A percentile compares a stretch with the other conserved stretches of the same genome.
Evolutionary conservation across 73 alveolate species (phyloP).

Genomic region (Stentor roeselii): DNA sequence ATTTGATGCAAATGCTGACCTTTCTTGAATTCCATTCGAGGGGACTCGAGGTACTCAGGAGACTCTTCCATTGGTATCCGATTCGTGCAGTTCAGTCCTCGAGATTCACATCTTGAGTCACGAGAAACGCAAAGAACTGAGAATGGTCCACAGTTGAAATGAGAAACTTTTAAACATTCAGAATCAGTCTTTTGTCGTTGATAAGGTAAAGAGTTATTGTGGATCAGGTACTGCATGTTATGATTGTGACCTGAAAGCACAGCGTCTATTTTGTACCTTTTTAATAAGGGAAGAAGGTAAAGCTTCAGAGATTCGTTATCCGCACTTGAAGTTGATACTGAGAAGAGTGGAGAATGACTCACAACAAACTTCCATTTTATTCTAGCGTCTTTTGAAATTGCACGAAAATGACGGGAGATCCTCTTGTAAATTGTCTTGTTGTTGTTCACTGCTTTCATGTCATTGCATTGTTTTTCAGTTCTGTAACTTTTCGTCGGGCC

Average conservation of each 20-base stretch:
- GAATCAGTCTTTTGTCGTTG: background rate
- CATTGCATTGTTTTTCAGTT: background rate
- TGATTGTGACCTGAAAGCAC: constrained; percentile 3
- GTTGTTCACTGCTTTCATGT: background rate
- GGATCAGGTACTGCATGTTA: background rate
- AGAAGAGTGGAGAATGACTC: background rate
- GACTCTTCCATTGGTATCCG: background rate
- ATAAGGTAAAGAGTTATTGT: background rate
- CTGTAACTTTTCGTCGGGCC: background rate
- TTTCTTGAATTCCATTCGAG: background rate
- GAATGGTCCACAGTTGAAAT: background rate
- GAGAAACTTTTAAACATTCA: background rate
- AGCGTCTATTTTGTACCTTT: background rate
- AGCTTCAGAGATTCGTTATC: background rate
- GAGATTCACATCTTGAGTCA: background rate
- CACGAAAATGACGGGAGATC: background rate
- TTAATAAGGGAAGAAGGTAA: background rate
- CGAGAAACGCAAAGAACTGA: background rate
- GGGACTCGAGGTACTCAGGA: background rate
- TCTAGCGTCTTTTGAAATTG: background rate
- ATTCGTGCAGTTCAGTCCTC: background rate
- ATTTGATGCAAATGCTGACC: constrained; percentile 6
- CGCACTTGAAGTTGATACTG: background rate
- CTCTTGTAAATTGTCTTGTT: background rate
- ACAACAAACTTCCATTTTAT: background rate